Conservation (phyloP, 345 rosid genomes). For the Draba incana region DNA sequence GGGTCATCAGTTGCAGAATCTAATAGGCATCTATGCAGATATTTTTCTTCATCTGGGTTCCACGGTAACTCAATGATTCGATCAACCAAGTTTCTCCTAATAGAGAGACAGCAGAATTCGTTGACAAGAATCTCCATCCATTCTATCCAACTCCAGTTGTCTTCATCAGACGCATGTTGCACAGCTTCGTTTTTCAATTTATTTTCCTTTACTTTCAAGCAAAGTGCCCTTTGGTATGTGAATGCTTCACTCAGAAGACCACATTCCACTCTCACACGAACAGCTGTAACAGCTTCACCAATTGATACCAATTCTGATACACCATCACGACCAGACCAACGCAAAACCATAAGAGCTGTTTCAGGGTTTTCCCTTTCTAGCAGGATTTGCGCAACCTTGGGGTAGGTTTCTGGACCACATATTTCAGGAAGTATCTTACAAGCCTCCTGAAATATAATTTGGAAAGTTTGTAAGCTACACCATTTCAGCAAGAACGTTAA, state of each 20-base stretch:
- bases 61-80: slow-evolving; percentile 92
- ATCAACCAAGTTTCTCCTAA: slow-evolving; percentile 80
- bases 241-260: slow-evolving; percentile 95
- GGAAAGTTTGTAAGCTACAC: slow-evolving; percentile 39
- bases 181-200: slow-evolving; percentile 51
- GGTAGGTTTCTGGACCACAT: slow-evolving; percentile 75
- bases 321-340: slow-evolving; percentile 90
- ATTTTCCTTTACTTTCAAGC: slow-evolving; percentile 67
- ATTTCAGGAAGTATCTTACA: slow-evolving; percentile 90
- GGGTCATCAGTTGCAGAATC: slow-evolving; percentile 81
- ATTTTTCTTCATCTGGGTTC: slow-evolving; percentile 89
- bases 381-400: slow-evolving; percentile 87
- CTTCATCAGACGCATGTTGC: slow-evolving; percentile 45
- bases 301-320: slow-evolving; percentile 63
- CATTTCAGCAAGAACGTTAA: neutral
- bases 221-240: slow-evolving; percentile 78
- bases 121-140: slow-evolving; percentile 86
- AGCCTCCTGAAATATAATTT: slow-evolving; percentile 68
- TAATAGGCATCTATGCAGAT: slow-evolving; percentile 72
- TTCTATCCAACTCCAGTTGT: slow-evolving; percentile 62
- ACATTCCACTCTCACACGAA: slow-evolving; percentile 89
- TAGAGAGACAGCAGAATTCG: slow-evolving; percentile 90
- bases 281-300: slow-evolving; percentile 81
- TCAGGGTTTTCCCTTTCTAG: slow-evolving; percentile 88
- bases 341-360: slow-evolving; percentile 82